Base-by-base conservation (phyloP, 2,329 filamentous ascomycete species). In the Fusarium sulawesiense region DNA sequence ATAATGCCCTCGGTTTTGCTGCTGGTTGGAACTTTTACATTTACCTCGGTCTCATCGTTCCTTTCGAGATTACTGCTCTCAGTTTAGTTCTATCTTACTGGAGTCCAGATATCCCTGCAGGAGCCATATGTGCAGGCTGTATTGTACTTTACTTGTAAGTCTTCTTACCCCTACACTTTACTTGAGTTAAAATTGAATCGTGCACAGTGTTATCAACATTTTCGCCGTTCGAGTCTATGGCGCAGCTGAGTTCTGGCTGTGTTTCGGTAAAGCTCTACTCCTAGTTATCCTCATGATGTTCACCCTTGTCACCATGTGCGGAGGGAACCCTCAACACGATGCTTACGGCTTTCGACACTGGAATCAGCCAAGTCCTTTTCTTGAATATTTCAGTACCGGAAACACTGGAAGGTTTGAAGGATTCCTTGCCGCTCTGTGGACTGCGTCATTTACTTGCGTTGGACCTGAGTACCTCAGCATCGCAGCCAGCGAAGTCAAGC, bases 291-390 rank as follows among this genome's bases (percentile, higher is more conserved):
- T 86, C 44, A 80, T 91, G 37, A 88, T 88, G 51, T 86, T 89
- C 71, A 87, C 86, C 16, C 78, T 91, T 25, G 81, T 90, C 50
- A 87, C 90, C 65, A 86, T 89, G 74, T 81, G 88, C 0, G 89
- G 89, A 14, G 88, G 88, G 34, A 85, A 87, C 7, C 85, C 88
- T 0, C 83, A 86, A 4, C 83, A 83, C 3, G 83, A 87, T 25
- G 82, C 85, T 4, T 84, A 89, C 56, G 90, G 91, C 1, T 92
- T 92, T 76, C 79, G 85, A 46, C 91, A 91, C 76, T 93, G 90
- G 89, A 86, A 83, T 45, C 80, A 87, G 37, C 90, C 90, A 0
- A 89, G 88, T 2, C 34, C 73, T 0, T 77, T 77, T 57, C 84
- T 83, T 4, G 86, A 88, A 66, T 82, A 88, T 55, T 84, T 89